These are phyloP conservation scores for Penicillium sp. DNA, from an alignment of 2,329 filamentous ascomycete genomes.

Conservation along the genomic window DNA sequence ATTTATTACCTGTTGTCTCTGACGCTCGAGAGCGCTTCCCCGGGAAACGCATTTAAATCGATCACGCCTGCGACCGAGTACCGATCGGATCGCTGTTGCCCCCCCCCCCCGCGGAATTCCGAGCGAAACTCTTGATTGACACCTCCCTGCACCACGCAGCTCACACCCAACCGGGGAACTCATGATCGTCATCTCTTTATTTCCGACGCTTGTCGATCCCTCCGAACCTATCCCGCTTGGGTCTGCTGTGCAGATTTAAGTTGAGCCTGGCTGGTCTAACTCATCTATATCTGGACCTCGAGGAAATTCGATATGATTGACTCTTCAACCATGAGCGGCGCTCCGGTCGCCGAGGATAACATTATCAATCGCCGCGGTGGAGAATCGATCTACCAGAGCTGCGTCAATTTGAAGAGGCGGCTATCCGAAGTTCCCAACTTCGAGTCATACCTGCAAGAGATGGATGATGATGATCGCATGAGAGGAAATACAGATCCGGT, in stretches of 20 bases:
- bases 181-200: constrained; percentile 25
- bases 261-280: constrained; percentile 20
- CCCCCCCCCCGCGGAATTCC: neutral
- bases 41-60: neutral
- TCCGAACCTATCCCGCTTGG: constrained; percentile 12
- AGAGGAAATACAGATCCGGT: constrained; percentile 65
- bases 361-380: constrained; percentile 97
- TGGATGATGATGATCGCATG: constrained; percentile 60
- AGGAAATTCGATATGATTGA: constrained; percentile 30
- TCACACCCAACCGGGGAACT: constrained; percentile 16
- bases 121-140: neutral
- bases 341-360: constrained; percentile 64
- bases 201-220: constrained; percentile 22
- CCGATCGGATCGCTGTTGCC: neutral
- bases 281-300: constrained; percentile 12
- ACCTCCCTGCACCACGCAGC: constrained; percentile 4
- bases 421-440: constrained; percentile 77
- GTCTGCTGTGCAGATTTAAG: constrained; percentile 31
- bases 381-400: constrained; percentile 93
- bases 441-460: constrained; percentile 61
- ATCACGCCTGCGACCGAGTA: constrained; percentile 1
- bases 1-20: neutral
- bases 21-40: neutral
- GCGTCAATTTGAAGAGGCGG: constrained; percentile 71
- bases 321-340: constrained; percentile 27